Base-by-base conservation (phyloP, 2,329 filamentous ascomycete genomes). In the Aspergillus sp. region DNA sequence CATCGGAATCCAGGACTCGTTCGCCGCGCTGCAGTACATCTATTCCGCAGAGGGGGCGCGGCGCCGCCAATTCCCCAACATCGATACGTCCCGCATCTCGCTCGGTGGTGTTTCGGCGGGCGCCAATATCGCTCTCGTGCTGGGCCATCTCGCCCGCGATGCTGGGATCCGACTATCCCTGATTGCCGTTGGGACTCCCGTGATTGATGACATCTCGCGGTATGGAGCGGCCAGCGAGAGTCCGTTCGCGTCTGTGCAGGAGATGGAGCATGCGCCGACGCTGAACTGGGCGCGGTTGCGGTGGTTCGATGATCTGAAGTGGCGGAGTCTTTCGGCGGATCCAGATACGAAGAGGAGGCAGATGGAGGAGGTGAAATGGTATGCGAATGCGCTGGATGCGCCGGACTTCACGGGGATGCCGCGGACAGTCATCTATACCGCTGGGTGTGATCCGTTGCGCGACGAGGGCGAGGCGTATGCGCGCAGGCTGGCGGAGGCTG, bases 1-100 rank as follows among this genome's bases (percentile, higher is more conserved):
- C n/a, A 74, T 75, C 14, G 73, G 72, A 31, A 73, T 80, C 17
- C 74, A 79, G n/a, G 82, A 84, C 68, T 77, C 76, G 50, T 82
- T 79, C 66, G 76, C 75, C 6, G 78, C 76, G 2, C 63, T 83
- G 35, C 68, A 75, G 56, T 74, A 78, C 63, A 67, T 79, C 31
- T 67, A 74, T 57, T 55, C 64, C 11, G 64, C 73, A 1, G 37
- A 19, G 2, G 6, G 15, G 0, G 64, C 62, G 35, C 9, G 11
- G 0, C 55, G 6, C 23, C 23, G 6, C 23, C 23, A 24, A 11
- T 31, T 31, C 9, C 27, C 59, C 21, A 64, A 59, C 6, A 23
- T 63, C 21, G 19, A 62, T 8, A 23, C 52, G 1, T 37, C 39
- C 12, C 55, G 57, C 6, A 43, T 63, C 15, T 63, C 58, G 5